Evolutionary conservation across 371 early-diverging fungal genomes (phyloP).

Genomic region (Mortierella sp.): DNA sequence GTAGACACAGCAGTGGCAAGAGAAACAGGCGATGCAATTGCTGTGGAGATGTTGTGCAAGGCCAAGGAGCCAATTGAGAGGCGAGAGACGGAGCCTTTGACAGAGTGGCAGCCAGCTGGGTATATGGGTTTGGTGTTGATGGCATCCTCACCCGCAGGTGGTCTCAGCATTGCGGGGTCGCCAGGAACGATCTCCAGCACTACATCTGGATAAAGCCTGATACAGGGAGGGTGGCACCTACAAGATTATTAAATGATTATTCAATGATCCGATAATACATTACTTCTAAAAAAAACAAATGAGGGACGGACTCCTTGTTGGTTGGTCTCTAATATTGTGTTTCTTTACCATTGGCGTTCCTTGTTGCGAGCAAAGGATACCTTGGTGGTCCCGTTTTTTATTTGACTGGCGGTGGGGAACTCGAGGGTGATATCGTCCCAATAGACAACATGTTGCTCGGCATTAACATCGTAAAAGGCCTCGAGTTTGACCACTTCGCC

Average conservation of each 20-base stretch:
- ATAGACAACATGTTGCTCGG: neutral
- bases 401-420: no score
- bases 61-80: no score
- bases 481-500: neutral
- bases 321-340: neutral
- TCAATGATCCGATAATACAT: no score
- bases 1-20: no score
- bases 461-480: neutral
- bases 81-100: no score
- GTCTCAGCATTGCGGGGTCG: neutral
- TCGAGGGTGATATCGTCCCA: neutral
- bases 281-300: neutral
- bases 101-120: no score
- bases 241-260: neutral
- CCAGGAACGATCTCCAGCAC: neutral
- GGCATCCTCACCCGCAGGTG: neutral
- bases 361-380: no score
- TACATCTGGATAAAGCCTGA: neutral
- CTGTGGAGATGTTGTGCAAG: no score
- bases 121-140: neutral
- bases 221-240: constrained; percentile 3
- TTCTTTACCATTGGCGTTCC: neutral
- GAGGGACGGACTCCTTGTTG: neutral
- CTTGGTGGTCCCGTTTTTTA: neutral
- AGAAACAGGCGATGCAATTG: no score